Base-by-base conservation (phyloP, 2,329 filamentous ascomycete species). In the Cadophora luteo-olivacea region DNA sequence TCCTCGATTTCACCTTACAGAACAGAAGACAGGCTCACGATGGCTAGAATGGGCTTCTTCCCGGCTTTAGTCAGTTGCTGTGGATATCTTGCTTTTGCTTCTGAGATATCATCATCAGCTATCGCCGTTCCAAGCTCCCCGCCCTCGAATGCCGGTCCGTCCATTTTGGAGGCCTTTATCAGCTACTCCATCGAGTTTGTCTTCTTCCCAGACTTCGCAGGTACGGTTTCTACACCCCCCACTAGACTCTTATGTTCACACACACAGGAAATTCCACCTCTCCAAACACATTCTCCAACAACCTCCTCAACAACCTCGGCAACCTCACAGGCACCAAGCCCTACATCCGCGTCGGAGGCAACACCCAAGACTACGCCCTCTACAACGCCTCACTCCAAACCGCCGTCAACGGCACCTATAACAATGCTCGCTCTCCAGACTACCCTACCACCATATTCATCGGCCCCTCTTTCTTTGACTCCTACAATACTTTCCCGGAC, bases 291-390 rank as follows among this genome's bases (percentile, higher is more conserved):
- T 91, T 88, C 76, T 89, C 87, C 0, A 82, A 89, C 68, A 88
- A 86, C 61, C 81, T 90, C 7, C 78, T 91, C 32, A 82, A 84
- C 38, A 90, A 89, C 67, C 73, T 91, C 24, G 84, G 80, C 1
- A 75, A 81, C n/a, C 74, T 89, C 3, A 81, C 81, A 16, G 87
- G 87, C 9, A 82, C 81, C 7, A 88, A 87, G 70, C 88, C 88
- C 1, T 82, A 86, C 72, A 85, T 91, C 66, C 82, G 88, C 19
- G 87, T 91, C 1, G 88, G 89, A 3, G 89, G 88, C n/a, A 91
- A 90, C 73, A 90, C 88, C 0, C 88, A 91, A 77, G 88, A 91
- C 78, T 89, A 86, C 71, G 86, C 87, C 5, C 80, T 90, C 48
- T 90, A 87, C 77, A 83, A 90, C 70, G 78, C 82, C 1, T 82